A percentile compares a stretch with the other conserved stretches of the same genome.
Conservation (phyloP, 768 basidiomycete species). For the Phaeotremella skinneri region DNA sequence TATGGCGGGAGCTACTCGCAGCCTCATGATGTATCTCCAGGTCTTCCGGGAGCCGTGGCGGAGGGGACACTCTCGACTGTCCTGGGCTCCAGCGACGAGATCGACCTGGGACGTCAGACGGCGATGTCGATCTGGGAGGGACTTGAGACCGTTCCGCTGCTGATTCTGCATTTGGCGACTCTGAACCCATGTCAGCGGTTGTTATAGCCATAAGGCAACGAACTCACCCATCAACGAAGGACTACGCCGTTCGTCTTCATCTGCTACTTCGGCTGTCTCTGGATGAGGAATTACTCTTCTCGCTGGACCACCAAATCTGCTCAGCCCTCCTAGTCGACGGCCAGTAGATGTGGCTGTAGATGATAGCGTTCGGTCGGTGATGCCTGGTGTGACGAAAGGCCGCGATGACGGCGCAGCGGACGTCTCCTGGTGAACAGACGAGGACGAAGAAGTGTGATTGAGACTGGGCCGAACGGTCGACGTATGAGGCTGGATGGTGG, state of each 20-base stretch:
- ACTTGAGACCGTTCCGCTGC: no score
- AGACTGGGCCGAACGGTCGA: conserved; percentile 27
- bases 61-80: no score
- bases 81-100: not conserved
- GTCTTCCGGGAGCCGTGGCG: no score
- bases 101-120: no score
- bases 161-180: no score
- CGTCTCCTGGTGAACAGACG: conserved; percentile 16
- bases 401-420: not conserved
- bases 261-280: conserved; percentile 11
- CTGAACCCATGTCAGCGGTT: not conserved
- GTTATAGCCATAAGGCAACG: not conserved
- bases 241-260: conserved; percentile 16
- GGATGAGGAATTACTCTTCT: conserved; percentile 26
- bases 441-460: conserved; percentile 29
- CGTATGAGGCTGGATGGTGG: conserved; percentile 20
- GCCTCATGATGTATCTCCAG: no score
- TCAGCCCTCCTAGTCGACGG: conserved; percentile 36
- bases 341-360: conserved; percentile 30
- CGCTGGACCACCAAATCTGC: conserved; percentile 45
- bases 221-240: conserved; percentile 19
- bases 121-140: not conserved
- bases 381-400: conserved; percentile 33
- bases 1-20: no score
- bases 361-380: conserved; percentile 31